These are phyloP conservation scores for Puccinia polysora DNA, from an alignment of 1,284 basidiomycete genomes.

Conservation along the genomic window DNA sequence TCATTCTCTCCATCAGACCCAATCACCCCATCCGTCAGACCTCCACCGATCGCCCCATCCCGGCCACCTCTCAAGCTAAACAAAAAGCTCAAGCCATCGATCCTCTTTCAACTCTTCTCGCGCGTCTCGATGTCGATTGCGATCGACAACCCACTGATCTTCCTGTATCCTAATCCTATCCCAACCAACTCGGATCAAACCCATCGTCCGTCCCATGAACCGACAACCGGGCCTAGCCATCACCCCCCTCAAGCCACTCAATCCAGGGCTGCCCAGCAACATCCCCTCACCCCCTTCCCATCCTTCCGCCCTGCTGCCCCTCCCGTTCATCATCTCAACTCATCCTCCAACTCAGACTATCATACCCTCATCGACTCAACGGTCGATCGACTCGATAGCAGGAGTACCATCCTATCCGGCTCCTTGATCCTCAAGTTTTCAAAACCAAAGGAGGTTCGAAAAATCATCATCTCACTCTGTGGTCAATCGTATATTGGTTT, in stretches of 20 bases:
- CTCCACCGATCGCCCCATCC: no score
- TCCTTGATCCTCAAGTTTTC: constrained; percentile 24
- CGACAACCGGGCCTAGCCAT: no score
- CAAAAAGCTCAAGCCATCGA: no score
- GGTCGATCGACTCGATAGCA: constrained; percentile 2
- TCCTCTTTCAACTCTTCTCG: background rate
- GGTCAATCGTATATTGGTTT: constrained; percentile 39
- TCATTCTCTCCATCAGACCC: no score
- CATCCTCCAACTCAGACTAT: background rate
- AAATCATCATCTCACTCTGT: constrained; percentile 19
- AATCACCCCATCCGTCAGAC: no score
- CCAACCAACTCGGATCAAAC: no score
- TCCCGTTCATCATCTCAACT: background rate
- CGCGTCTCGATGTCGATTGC: constrained; percentile 6
- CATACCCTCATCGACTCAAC: no score
- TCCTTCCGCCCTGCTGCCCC: constrained; percentile 1
- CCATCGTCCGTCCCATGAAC: no score
- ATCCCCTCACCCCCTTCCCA: background rate
- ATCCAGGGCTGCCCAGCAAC: background rate
- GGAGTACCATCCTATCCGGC: constrained; percentile 17
- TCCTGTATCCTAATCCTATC: constrained; percentile 11
- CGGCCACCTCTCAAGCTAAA: no score
- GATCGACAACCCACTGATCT: constrained; percentile 36
- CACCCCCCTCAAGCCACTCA: no score
- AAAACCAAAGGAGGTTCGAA: constrained; percentile 26